Conservation (phyloP, 1,284 basidiomycete species). For the Melampsora larici-populina region DNA sequence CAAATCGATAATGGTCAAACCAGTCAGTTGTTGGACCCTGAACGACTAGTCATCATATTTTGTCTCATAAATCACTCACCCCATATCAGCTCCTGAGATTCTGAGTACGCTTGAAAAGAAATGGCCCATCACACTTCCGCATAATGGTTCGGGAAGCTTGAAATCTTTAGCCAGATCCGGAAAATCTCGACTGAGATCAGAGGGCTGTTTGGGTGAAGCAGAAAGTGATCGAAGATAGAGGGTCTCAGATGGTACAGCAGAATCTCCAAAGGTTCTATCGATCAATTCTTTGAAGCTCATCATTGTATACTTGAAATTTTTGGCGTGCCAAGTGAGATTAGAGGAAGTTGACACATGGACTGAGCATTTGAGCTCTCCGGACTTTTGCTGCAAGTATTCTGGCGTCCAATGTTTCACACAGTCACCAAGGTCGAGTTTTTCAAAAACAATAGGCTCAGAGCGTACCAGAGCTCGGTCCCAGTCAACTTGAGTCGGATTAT, state of each 20-base stretch:
- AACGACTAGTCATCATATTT: not conserved
- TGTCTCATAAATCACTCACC: conserved; percentile 8
- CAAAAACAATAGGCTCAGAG: conserved; percentile 20
- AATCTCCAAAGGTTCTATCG: conserved; percentile 12
- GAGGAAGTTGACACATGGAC: conserved; percentile 34
- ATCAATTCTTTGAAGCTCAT: conserved; percentile 36
- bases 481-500: not conserved
- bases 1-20: too few species aligned
- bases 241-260: not conserved
- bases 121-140: not conserved
- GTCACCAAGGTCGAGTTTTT: conserved; percentile 20
- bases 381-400: conserved; percentile 28
- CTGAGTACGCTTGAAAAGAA: conserved; percentile 41
- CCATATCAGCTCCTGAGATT: conserved; percentile 42
- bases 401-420: conserved; percentile 29
- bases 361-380: conserved; percentile 26
- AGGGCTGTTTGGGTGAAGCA: conserved; percentile 18
- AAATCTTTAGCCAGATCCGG: conserved; percentile 30
- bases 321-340: conserved; percentile 37
- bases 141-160: conserved; percentile 20
- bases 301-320: conserved; percentile 38
- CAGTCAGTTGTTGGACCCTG: not conserved
- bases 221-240: conserved; percentile 43
- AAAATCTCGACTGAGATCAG: conserved; percentile 35
- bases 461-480: conserved; percentile 1